Evolutionary conservation across 129 eudicot genomes (phyloP), one percentile per base, ranked within the genome.

Genomic region (Escallonia herrerae): DNA sequence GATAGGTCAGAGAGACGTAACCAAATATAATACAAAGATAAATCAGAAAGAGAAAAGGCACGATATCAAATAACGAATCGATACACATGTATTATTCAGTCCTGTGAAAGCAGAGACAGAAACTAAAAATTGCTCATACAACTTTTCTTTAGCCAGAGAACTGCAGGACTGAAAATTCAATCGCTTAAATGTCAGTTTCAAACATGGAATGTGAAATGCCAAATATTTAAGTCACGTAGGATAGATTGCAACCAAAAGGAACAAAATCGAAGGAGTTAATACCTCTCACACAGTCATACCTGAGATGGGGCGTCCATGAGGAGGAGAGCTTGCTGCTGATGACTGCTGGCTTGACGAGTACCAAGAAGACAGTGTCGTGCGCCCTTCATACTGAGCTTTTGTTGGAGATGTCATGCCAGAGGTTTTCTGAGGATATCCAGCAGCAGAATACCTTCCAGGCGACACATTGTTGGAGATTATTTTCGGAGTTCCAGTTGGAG

Each of bases 311-410:
- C 90, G 89, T 1, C 83, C 95, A 57, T 83, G 85, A 63, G 95
- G 95, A 71, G 99, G 99, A 56, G 99, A 93, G 79, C 75, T 93
- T 53, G 90, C 90, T 65, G 95, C 96, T n/a, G 99, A 93, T 63
- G 99, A 89, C 78, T 89, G 96, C 73, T 89, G 99, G 76, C 99
- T 93, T 59, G 99, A 89, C 37, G 96, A 74, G 56, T 88, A 93
- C 95, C 95, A 93, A 59, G 98, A 85, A 42, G 97, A 85, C 68
- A 86, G 65, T 45, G 91, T 72, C 33, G 60, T 76, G 43, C 90
- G 87, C 41, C 95, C 86, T 64, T 85, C 96, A 51, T 83, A 82
- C 62, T 75, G 82, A 9, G 52, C 14, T 60, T 45, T 83, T 46
- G 80, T 70, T 38, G 99, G 96, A 56, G 99, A 86, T 50, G 86